Conservation (phyloP, 495 filamentous ascomycete species). For the Sphaerosporella brunnea region DNA sequence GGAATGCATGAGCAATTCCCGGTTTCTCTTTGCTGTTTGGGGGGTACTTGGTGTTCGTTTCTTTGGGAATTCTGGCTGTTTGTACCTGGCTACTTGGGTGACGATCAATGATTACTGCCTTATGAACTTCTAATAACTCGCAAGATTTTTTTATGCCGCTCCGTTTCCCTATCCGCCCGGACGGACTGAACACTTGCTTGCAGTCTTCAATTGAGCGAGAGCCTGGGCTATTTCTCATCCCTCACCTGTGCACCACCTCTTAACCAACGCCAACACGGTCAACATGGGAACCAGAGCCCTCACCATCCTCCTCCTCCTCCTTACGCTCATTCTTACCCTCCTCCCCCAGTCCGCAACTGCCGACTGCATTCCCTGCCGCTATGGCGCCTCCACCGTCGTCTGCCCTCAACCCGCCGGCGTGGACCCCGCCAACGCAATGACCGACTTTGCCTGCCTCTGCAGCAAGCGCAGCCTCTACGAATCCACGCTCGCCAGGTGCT, state of each 20-base stretch:
- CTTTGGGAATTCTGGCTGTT: no score
- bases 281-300: neutral
- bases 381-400: neutral
- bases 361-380: neutral
- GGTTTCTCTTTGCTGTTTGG: no score
- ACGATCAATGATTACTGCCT: no score
- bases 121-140: no score
- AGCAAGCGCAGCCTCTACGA: neutral
- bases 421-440: neutral
- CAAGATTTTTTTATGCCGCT: no score
- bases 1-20: no score
- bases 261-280: neutral
- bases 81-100: no score
- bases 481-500: neutral
- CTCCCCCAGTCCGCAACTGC: neutral
- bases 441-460: constrained; percentile 1
- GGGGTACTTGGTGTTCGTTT: no score
- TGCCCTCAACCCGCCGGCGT: neutral
- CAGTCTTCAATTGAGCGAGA: no score
- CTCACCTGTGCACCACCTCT: neutral
- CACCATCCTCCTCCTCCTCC: neutral
- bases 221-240: no score
- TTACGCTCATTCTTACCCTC: neutral
- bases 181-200: no score
- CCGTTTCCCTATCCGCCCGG: no score